A percentile compares a stretch with the other conserved stretches of the same genome.
Evolutionary conservation across 768 basidiomycete species (phyloP).

Genomic region (Dioszegia crocea): DNA sequence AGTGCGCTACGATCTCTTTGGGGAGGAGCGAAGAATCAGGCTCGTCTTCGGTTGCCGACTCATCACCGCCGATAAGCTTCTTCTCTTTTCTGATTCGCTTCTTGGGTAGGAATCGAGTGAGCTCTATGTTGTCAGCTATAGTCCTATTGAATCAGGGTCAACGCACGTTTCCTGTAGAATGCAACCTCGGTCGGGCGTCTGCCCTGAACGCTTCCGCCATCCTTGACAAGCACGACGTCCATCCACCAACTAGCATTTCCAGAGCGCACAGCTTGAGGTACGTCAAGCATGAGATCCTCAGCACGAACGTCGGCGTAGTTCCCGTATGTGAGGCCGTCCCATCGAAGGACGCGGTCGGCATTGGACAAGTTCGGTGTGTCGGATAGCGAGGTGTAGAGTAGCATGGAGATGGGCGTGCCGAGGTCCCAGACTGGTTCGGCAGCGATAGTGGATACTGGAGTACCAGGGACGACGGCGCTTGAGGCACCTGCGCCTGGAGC

Average conservation of each 20-base stretch:
- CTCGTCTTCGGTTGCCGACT: slow-evolving; percentile 36
- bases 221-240: slow-evolving; percentile 42
- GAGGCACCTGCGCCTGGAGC: background rate
- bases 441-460: background rate
- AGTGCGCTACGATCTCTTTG: slow-evolving; percentile 69
- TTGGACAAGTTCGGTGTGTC: slow-evolving; percentile 19
- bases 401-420: slow-evolving; percentile 44
- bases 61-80: slow-evolving; percentile 60
- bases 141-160: background rate
- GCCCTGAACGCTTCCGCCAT: slow-evolving; percentile 23
- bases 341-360: slow-evolving; percentile 33
- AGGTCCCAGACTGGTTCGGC: slow-evolving; percentile 39
- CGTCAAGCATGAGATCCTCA: slow-evolving; percentile 38
- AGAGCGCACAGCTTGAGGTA: slow-evolving; percentile 36
- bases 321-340: slow-evolving; percentile 47
- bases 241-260: slow-evolving; percentile 45
- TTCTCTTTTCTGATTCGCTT: slow-evolving; percentile 73
- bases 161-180: slow-evolving; percentile 43
- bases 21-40: slow-evolving; percentile 12
- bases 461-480: background rate
- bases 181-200: slow-evolving; percentile 24
- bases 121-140: slow-evolving; percentile 54
- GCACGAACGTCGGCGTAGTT: slow-evolving; percentile 43
- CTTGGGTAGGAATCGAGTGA: slow-evolving; percentile 79
- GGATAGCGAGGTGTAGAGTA: slow-evolving; percentile 31